A percentile compares a stretch with the other conserved stretches of the same genome.
These are phyloP conservation scores for Saururus chinensis DNA, from an alignment of 164 flowering plant genomes.

Conservation along the genomic window DNA sequence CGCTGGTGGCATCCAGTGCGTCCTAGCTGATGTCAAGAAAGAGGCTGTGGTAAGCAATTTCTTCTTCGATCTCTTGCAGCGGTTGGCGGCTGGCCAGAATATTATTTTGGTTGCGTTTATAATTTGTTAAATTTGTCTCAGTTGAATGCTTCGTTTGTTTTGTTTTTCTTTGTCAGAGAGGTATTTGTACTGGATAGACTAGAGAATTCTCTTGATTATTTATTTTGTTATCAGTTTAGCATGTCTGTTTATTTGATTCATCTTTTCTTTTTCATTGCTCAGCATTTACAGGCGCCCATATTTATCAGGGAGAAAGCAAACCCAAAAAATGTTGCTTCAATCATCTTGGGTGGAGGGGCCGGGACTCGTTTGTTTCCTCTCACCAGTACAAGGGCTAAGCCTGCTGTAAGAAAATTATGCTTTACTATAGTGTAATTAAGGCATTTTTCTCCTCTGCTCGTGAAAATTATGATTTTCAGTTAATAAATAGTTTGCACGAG, in stretches of 20 bases:
- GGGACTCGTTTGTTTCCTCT: conserved; percentile 16
- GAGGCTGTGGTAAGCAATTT: conserved; percentile 39
- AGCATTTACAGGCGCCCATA: conserved; percentile 8
- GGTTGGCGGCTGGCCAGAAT: too few species aligned
- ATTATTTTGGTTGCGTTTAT: background rate
- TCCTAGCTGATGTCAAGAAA: conserved; percentile 42
- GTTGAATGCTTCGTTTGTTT: background rate
- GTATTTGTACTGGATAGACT: too few species aligned
- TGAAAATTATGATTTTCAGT: too few species aligned
- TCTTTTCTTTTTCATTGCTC: background rate
- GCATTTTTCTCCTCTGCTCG: too few species aligned
- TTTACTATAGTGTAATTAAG: background rate
- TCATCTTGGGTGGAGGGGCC: conserved; percentile 17
- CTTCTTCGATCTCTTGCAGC: background rate
- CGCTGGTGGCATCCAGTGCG: conserved; percentile 40
- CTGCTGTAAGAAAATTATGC: conserved; percentile 9
- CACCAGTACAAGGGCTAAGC: conserved; percentile 13
- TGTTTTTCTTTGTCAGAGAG: too few species aligned
- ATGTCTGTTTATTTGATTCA: background rate
- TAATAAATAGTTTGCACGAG: background rate
- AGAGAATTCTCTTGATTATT: background rate
- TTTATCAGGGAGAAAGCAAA: conserved; percentile 8
- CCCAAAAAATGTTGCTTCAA: conserved; percentile 12
- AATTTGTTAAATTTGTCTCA: too few species aligned
- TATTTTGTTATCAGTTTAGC: too few species aligned